A percentile compares a stretch with the other conserved stretches of the same genome.
These are phyloP conservation scores for Claviceps arundinis DNA, from an alignment of 2,329 filamentous ascomycete species.

Conservation along the genomic window DNA sequence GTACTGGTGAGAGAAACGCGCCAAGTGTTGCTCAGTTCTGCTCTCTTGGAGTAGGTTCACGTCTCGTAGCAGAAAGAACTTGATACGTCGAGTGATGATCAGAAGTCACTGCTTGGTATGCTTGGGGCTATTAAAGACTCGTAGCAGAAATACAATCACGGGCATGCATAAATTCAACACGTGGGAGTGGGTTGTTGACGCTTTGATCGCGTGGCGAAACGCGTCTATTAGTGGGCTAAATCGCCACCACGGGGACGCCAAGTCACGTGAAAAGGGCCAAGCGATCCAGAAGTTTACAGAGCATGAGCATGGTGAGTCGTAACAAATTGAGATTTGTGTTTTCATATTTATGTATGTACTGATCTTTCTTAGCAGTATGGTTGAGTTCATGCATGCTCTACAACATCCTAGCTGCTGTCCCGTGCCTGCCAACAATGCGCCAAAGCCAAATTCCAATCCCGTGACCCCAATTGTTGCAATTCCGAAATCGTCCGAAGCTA, in stretches of 20 bases:
- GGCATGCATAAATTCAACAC: background rate
- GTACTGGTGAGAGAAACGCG: background rate
- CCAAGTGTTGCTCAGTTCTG: background rate
- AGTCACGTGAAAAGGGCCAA: conserved; percentile 20
- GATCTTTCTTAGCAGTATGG: background rate
- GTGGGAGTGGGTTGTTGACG: background rate
- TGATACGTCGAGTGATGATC: background rate
- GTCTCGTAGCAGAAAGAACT: background rate
- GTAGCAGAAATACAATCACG: background rate
- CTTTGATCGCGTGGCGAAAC: conserved; percentile 10
- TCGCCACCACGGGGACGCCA: conserved; percentile 21
- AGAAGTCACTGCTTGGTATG: background rate
- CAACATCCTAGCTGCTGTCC: background rate
- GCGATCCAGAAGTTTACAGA: too few relatives aligned
- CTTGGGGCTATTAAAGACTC: too few relatives aligned
- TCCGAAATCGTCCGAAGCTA: background rate
- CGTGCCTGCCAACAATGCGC: background rate
- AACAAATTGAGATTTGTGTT: background rate
- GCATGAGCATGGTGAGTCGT: background rate
- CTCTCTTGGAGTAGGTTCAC: background rate
- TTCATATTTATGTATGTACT: background rate
- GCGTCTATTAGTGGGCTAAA: conserved; percentile 19
- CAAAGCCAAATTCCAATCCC: background rate
- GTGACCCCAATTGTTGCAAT: background rate
- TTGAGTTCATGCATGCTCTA: background rate